Percentiles rank a stretch among this genome's conserved stretches.
These are phyloP conservation scores for Fusarium citri DNA, from an alignment of 2,329 filamentous ascomycete genomes.

Conservation along the genomic window DNA sequence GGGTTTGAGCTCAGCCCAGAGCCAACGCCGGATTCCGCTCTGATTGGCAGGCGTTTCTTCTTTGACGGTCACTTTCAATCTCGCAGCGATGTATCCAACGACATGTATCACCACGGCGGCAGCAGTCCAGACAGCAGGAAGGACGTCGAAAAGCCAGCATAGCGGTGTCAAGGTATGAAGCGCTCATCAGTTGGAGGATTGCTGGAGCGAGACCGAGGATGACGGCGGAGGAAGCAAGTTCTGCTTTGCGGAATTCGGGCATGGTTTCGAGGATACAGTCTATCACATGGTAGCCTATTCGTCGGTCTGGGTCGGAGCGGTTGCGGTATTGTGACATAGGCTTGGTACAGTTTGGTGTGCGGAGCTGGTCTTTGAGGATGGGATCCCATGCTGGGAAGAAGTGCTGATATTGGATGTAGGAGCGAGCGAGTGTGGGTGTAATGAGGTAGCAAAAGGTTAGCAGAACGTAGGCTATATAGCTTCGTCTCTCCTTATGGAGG, in stretches of 20 bases:
- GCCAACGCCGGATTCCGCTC: neutral
- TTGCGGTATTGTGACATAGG: constrained; percentile 8
- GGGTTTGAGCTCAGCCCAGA: constrained; percentile 11
- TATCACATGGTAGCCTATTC: constrained; percentile 24
- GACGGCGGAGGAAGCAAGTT: constrained; percentile 38
- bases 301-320: neutral
- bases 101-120: constrained; percentile 9
- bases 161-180: constrained; percentile 37
- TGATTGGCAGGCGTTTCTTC: neutral
- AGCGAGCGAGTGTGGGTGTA: constrained; percentile 3
- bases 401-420: constrained; percentile 20
- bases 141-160: constrained; percentile 32
- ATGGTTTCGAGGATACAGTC: constrained; percentile 34
- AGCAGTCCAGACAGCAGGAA: constrained; percentile 23
- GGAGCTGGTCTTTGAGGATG: constrained; percentile 13
- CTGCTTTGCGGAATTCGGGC: constrained; percentile 42
- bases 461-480: neutral
- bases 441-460: neutral
- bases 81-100: neutral
- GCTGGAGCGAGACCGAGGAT: constrained; percentile 38
- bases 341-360: neutral
- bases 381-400: constrained; percentile 37
- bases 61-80: constrained; percentile 1
- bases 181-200: constrained; percentile 33
- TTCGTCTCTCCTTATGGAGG: neutral